Base-by-base conservation (phyloP, 2,329 filamentous ascomycete species). In the Epichloe gansuensis region DNA sequence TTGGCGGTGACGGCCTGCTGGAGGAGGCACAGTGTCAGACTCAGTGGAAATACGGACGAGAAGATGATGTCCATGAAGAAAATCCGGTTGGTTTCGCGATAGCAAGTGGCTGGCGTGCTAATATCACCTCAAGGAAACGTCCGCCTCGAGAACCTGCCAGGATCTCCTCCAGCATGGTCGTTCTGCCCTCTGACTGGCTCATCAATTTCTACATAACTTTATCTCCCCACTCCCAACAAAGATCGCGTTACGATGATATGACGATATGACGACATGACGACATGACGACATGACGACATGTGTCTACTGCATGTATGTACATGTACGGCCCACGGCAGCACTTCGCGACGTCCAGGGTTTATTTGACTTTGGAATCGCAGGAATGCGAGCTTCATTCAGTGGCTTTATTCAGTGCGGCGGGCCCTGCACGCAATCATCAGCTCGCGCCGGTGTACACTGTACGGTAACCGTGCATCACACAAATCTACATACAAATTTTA, bases 161-260 rank as follows among this genome's bases (percentile, higher is more conserved):
- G 40, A 38, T 51, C 41, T 40, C 42, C 36, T 40, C 46, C 34
- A 36, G 38, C 40, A 50, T 41, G 47, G 45, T 46, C 31, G 40
- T 40, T 47, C 38, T 40, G 17, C n/a, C 13, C 47, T 38, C 48
- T 55, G 51, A 55, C 49, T 55, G 54, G 54, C 39, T 46, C 9
- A 8, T 50, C 42, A n/a, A 25, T 25, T 48, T 40, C 46, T 34
- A 40, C 46, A 44, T 5, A 40, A 45, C 43, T n/a, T 6, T 47
- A 27, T 47, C 35, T 15, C 47, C 23, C 35, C 36, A 39, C 45
- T 53, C 50, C 53, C 25, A 35, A 35, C 40, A 47, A 45, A n/a
- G 36, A 31, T 31, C 8, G 27, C 45, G 50, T 51, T 27, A 41
- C 46, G 46, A 40, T 43, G 25, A 39, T 23, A 52, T 52, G 45